phyloP scores from a whole-genome alignment of 2,329 filamentous ascomycete species.

The Furcasterigmium sp. region DNA sequence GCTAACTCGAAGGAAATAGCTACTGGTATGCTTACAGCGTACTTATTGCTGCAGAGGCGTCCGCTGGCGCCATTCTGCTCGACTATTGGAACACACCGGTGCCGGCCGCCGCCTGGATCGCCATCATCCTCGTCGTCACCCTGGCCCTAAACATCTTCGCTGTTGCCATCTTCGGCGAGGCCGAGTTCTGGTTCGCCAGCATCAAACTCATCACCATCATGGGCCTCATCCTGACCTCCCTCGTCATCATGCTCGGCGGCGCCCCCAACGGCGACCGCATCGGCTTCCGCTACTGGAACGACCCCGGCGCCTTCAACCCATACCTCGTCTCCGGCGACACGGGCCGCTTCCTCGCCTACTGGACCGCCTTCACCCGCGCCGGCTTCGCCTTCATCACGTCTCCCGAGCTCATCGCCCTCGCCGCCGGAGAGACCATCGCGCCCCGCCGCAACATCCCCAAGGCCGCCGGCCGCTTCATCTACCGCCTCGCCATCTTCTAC shows the following conservation, averaged over 20 bases:
- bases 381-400: slow-evolving; percentile 59
- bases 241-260: slow-evolving; percentile 53
- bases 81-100: slow-evolving; percentile 54
- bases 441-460: slow-evolving; percentile 63
- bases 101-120: slow-evolving; percentile 53
- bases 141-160: slow-evolving; percentile 52
- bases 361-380: slow-evolving; percentile 50
- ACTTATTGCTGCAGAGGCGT: slow-evolving; percentile 51
- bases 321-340: slow-evolving; percentile 39
- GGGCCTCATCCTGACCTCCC: slow-evolving; percentile 49
- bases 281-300: slow-evolving; percentile 31
- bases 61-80: slow-evolving; percentile 52
- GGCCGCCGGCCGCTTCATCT: slow-evolving; percentile 56
- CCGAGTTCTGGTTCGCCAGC: slow-evolving; percentile 56
- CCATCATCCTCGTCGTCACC: slow-evolving; percentile 49
- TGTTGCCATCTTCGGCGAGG: slow-evolving; percentile 53
- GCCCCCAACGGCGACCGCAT: slow-evolving; percentile 42
- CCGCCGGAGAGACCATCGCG: slow-evolving; percentile 59
- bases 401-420: slow-evolving; percentile 58
- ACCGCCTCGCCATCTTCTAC: slow-evolving; percentile 59
- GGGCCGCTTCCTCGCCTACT: slow-evolving; percentile 54
- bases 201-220: slow-evolving; percentile 56
- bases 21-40: slow-evolving; percentile 60
- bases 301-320: slow-evolving; percentile 38
- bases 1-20: too few relatives aligned